Conservation (phyloP, 768 basidiomycete genomes). For the Dictyophora rubrovolvata region DNA sequence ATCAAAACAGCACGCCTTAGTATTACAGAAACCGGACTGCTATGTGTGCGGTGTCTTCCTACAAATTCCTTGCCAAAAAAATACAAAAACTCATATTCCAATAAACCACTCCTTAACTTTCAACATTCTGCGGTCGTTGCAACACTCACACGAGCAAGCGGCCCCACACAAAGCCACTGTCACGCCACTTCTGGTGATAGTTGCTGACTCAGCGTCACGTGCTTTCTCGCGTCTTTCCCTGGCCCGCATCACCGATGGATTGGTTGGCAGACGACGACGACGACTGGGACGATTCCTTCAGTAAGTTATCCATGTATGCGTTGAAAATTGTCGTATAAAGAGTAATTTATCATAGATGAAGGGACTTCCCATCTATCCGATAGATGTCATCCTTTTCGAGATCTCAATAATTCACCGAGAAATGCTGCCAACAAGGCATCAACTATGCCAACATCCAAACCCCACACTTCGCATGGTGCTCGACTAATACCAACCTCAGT, state of each 20-base stretch:
- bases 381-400: background rate
- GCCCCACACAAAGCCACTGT: background rate
- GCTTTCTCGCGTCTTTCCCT: background rate
- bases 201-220: background rate
- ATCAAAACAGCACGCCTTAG: background rate
- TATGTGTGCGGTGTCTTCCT: background rate
- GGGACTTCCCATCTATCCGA: background rate
- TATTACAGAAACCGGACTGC: background rate
- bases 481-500: conserved; percentile 60
- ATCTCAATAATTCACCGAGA: background rate
- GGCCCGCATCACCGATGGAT: background rate
- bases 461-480: conserved; percentile 35
- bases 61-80: background rate
- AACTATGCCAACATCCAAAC: conserved; percentile 11
- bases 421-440: too few species aligned
- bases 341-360: background rate
- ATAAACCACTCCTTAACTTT: background rate
- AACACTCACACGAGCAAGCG: background rate
- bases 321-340: background rate
- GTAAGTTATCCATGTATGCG: background rate
- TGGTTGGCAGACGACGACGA: background rate
- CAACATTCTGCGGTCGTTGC: background rate
- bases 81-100: background rate
- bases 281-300: background rate
- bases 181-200: background rate